phyloP scores from a whole-genome alignment of 129 eudicot species.

The Helianthus annuus region DNA sequence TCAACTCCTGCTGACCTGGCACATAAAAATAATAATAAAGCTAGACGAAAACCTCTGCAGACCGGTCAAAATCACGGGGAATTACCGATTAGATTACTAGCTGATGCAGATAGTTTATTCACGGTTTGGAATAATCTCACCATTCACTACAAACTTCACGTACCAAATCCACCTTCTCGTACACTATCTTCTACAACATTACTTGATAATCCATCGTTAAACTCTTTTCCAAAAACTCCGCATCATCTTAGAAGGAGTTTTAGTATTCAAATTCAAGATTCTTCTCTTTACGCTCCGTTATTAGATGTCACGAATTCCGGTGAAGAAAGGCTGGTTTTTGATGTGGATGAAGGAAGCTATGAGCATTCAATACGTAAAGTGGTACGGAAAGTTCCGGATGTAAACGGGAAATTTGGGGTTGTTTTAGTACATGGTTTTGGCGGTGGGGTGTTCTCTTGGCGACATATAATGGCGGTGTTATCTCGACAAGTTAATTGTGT shows the following conservation, averaged over 20 bases:
- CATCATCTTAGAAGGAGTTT: conserved; percentile 66
- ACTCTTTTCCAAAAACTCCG: conserved; percentile 42
- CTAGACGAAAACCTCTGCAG: conserved; percentile 49
- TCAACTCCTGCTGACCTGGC: conserved; percentile 66
- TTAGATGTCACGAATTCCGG: conserved; percentile 58
- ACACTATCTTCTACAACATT: conserved; percentile 71
- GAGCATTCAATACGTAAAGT: conserved; percentile 37
- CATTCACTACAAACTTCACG: conserved; percentile 85
- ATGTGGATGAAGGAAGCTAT: conserved; percentile 49
- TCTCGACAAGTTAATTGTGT: conserved; percentile 73
- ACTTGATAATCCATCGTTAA: conserved; percentile 50
- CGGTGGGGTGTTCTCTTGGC: conserved; percentile 95
- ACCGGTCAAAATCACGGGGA: conserved; percentile 56
- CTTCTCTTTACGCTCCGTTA: conserved; percentile 72
- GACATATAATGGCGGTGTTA: conserved; percentile 76
- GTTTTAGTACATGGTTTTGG: conserved; percentile 97
- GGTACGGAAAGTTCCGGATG: conserved; percentile 45
- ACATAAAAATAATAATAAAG: conserved; percentile 51
- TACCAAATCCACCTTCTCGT: conserved; percentile 77
- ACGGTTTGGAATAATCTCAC: conserved; percentile 60
- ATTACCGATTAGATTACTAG: conserved; percentile 78
- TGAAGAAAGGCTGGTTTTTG: conserved; percentile 58
- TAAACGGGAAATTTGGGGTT: conserved; percentile 65
- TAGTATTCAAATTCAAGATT: conserved; percentile 60
- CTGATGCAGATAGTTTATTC: conserved; percentile 87